Evolutionary conservation across 1,139 yeast genomes (phyloP).

Genomic region (Blastobotrys aristatus): DNA sequence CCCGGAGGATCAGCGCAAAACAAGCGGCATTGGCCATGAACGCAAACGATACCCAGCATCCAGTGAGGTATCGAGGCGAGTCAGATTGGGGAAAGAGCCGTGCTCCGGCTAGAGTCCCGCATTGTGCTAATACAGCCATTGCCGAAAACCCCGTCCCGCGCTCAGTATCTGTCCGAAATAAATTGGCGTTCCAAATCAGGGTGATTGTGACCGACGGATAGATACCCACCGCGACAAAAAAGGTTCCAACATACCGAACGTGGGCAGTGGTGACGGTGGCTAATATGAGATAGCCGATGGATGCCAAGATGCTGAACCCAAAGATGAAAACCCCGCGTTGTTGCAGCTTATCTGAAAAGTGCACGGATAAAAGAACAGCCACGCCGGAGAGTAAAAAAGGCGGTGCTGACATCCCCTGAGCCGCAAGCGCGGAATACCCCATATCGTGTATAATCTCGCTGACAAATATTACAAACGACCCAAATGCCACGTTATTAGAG

Average conservation of each 20-base stretch:
- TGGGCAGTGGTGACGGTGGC: conserved; percentile 24
- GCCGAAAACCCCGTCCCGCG: conserved; percentile 30
- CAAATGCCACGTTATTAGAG: conserved; percentile 29
- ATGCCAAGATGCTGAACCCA: conserved; percentile 19
- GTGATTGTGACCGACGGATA: conserved; percentile 30
- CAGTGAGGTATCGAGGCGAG: conserved; percentile 30
- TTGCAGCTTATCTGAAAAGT: conserved; percentile 23
- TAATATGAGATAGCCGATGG: conserved; percentile 30
- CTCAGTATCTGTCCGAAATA: conserved; percentile 31
- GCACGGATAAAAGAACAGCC: conserved; percentile 20
- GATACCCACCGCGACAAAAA: conserved; percentile 31
- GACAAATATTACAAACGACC: conserved; percentile 28
- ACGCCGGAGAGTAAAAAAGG: conserved; percentile 26
- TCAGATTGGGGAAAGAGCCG: conserved; percentile 30
- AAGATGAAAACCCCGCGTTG: conserved; percentile 27
- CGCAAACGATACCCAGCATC: conserved; percentile 29
- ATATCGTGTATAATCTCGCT: conserved; percentile 27
- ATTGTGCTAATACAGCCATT: conserved; percentile 31
- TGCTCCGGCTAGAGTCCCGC: conserved; percentile 33
- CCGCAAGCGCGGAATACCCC: conserved; percentile 26
- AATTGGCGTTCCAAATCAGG: conserved; percentile 32
- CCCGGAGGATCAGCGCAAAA: conserved; percentile 20
- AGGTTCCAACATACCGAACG: conserved; percentile 31
- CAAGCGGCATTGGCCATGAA: conserved; percentile 20
- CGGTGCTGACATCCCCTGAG: conserved; percentile 30